Evolutionary conservation across 495 filamentous ascomycete species (phyloP), one percentile per base, ranked within the genome.

Genomic region (Xylaria cubensis): DNA sequence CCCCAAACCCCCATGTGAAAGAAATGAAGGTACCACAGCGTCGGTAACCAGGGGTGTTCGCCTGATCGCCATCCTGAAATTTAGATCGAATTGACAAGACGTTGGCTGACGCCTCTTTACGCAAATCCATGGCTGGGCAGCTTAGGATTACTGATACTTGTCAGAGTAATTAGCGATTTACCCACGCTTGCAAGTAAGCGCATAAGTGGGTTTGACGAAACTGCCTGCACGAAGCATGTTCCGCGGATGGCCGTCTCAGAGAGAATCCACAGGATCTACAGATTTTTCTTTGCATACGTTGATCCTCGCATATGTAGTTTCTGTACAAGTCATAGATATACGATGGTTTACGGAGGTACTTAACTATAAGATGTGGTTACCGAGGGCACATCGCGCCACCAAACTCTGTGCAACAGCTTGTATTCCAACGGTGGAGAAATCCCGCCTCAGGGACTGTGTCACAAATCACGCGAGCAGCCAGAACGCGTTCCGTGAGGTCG

Each of bases 401-500:
- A 50, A 24, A 29, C 3, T 50, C 41, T 50, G 63, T 34, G 63
- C 63, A 48, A 53, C 46, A 41, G 9, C 46, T n/a, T 21, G n/a
- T 39, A 39, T 12, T 12, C 32, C 12, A 19, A 48, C 24, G 62
- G 26, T 44, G 59, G 41, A 63, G 59, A 26, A 46, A 19, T 64
- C 10, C 21, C 63, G 12, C 63, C 44, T 51, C 41, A 50, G 8
- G 24, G 42, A 24, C 42, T 17, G 62, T 48, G 26, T 42, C 74
- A 36, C 72, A 72, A 39, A 56, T 58, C 50, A 73, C 46, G 34
- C 41, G 21, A 63, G 34, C 55, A 73, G 68, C 65, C 69, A 62
- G 55, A 73, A 73, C 75, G 63, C 42, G n/a, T 46, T 36, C 56
- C 65, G 69, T 59, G 56, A 56, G 72, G 76, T 76, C 65, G 59